Evolutionary conservation across 2,329 filamentous ascomycete genomes (phyloP).

Genomic region (Fusarium torreyae): DNA sequence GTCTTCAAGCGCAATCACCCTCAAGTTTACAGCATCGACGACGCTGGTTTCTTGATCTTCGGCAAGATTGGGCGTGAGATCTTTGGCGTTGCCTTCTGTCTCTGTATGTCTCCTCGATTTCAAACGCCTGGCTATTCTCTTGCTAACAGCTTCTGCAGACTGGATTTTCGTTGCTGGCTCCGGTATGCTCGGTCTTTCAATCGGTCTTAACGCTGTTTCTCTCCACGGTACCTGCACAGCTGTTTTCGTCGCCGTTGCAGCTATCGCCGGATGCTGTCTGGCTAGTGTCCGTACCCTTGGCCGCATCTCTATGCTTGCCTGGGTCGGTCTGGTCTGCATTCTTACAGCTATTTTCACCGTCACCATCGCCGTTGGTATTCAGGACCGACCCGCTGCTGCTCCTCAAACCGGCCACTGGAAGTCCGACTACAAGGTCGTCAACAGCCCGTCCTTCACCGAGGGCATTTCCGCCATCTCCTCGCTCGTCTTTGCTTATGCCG

Average conservation of each 20-base stretch:
- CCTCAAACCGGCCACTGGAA: constrained; percentile 45
- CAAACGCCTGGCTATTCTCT: fast-evolving
- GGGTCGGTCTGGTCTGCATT: constrained; percentile 46
- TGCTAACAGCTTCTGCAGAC: constrained; percentile 14
- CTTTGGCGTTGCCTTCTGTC: constrained; percentile 55
- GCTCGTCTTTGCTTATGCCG: constrained; percentile 57
- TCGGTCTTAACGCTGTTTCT: constrained; percentile 58
- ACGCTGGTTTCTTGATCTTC: constrained; percentile 65
- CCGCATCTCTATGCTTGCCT: constrained; percentile 54
- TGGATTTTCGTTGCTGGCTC: constrained; percentile 41
- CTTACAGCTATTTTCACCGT: constrained; percentile 45
- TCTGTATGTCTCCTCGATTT: constrained; percentile 50
- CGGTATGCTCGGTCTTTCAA: constrained; percentile 53
- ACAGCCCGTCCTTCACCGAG: constrained; percentile 52
- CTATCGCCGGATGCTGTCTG: constrained; percentile 50
- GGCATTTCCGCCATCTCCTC: constrained; percentile 53
- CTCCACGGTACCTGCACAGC: constrained; percentile 58
- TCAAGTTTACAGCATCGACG: constrained; percentile 68
- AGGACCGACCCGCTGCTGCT: constrained; percentile 38
- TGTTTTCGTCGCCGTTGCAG: constrained; percentile 58
- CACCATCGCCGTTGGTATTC: constrained; percentile 43
- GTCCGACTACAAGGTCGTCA: constrained; percentile 53
- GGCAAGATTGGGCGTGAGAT: constrained; percentile 62
- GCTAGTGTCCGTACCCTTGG: constrained; percentile 54
- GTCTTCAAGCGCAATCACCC: constrained; percentile 66